phyloP scores from a whole-genome alignment of 805 yeast genomes.

The Pichia nakasei region DNA sequence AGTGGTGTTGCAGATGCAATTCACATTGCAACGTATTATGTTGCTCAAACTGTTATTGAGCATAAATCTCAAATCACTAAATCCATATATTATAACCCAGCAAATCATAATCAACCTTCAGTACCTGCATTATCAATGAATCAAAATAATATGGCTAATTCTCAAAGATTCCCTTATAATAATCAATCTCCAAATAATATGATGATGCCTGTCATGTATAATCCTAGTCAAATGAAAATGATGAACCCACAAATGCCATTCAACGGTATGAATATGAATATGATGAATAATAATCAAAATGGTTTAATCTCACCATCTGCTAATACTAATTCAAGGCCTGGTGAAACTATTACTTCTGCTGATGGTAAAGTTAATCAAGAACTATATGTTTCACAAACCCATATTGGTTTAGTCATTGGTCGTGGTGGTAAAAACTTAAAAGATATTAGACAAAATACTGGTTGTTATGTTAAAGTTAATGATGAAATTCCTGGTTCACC shows the following conservation, averaged over 20 bases:
- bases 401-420: conserved; percentile 80
- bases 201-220: conserved; percentile 14
- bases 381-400: conserved; percentile 64
- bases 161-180: background rate
- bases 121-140: conserved; percentile 6
- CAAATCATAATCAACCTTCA: conserved; percentile 26
- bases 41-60: conserved; percentile 58
- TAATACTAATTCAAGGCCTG: conserved; percentile 10
- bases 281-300: background rate
- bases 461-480: conserved; percentile 67
- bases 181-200: background rate
- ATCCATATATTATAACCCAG: conserved; percentile 51
- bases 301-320: background rate
- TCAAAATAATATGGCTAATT: background rate
- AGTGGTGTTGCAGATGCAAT: conserved; percentile 82
- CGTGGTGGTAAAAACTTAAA: conserved; percentile 77
- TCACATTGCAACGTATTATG: conserved; percentile 71
- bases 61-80: conserved; percentile 53
- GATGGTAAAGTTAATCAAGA: conserved; percentile 58
- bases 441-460: conserved; percentile 66
- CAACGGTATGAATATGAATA: background rate
- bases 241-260: background rate
- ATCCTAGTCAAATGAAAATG: conserved; percentile 3
- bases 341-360: conserved; percentile 12
- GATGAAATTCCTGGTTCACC: conserved; percentile 44